These are phyloP conservation scores for Stachybotrys elegans DNA, from an alignment of 2,329 filamentous ascomycete genomes.

Conservation along the genomic window DNA sequence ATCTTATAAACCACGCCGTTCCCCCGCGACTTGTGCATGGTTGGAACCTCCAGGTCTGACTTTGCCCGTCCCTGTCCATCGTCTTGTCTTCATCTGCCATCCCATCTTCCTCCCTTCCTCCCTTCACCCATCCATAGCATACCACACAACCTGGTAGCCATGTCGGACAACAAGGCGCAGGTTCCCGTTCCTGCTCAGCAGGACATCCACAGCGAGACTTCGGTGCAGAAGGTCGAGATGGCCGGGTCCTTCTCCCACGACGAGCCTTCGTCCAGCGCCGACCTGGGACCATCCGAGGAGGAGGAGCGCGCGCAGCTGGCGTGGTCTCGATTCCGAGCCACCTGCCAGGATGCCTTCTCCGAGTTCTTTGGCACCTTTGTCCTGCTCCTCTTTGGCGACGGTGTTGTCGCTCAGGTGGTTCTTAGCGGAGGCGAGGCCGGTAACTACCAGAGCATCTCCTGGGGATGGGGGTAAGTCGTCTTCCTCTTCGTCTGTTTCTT, in stretches of 20 bases:
- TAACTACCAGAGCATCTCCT: slow-evolving; percentile 43
- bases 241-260: slow-evolving; percentile 14
- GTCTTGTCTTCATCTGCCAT: background rate
- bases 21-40: too few species aligned
- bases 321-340: slow-evolving; percentile 50
- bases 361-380: slow-evolving; percentile 67
- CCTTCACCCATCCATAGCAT: too few species aligned
- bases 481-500: background rate
- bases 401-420: slow-evolving; percentile 65
- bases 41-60: too few species aligned
- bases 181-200: slow-evolving; percentile 1
- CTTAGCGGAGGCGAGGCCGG: slow-evolving; percentile 47
- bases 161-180: slow-evolving; percentile 27
- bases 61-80: background rate
- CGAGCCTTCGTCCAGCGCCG: slow-evolving; percentile 14
- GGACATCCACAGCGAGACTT: background rate
- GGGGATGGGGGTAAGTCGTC: slow-evolving; percentile 42
- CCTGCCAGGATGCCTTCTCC: slow-evolving; percentile 54
- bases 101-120: too few species aligned
- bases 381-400: slow-evolving; percentile 64
- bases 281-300: slow-evolving; percentile 9
- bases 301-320: slow-evolving; percentile 16
- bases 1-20: too few species aligned
- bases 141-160: background rate
- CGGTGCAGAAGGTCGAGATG: slow-evolving; percentile 24